phyloP scores from a whole-genome alignment of 208 protist species.

The Trypanosoma avium region DNA sequence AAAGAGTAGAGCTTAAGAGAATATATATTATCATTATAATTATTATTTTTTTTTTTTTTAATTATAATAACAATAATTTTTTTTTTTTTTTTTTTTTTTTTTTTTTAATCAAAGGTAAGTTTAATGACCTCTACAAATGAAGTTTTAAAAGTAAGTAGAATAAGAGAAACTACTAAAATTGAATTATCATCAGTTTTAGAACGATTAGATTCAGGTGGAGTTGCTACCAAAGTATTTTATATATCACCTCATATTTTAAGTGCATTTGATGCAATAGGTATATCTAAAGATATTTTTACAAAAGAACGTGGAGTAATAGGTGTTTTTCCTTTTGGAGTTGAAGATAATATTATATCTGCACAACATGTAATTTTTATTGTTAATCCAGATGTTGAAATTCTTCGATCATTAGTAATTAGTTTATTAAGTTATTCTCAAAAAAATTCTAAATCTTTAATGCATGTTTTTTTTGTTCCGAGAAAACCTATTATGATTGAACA shows the following conservation, averaged over 20 bases:
- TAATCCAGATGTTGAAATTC: constrained; percentile 35
- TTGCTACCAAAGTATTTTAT: constrained; percentile 18
- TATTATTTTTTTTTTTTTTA: constrained; percentile 10
- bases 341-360: constrained; percentile 11
- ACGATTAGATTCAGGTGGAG: background rate
- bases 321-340: constrained; percentile 20
- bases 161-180: constrained; percentile 14
- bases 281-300: constrained; percentile 13
- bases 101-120: background rate
- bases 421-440: constrained; percentile 59
- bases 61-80: background rate
- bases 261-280: constrained; percentile 19
- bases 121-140: constrained; percentile 13
- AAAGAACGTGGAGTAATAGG: constrained; percentile 19
- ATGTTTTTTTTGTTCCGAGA: constrained; percentile 68
- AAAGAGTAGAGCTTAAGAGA: too few species aligned
- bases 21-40: constrained; percentile 26
- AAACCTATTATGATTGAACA: constrained; percentile 77
- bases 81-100: background rate
- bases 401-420: constrained; percentile 45
- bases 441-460: constrained; percentile 43
- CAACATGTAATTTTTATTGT: constrained; percentile 26
- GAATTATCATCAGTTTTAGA: constrained; percentile 20
- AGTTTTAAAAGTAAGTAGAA: constrained; percentile 14
- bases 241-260: constrained; percentile 16